Conservation (phyloP, 1,284 basidiomycete species). For the Ceratobasidium theobromae region DNA sequence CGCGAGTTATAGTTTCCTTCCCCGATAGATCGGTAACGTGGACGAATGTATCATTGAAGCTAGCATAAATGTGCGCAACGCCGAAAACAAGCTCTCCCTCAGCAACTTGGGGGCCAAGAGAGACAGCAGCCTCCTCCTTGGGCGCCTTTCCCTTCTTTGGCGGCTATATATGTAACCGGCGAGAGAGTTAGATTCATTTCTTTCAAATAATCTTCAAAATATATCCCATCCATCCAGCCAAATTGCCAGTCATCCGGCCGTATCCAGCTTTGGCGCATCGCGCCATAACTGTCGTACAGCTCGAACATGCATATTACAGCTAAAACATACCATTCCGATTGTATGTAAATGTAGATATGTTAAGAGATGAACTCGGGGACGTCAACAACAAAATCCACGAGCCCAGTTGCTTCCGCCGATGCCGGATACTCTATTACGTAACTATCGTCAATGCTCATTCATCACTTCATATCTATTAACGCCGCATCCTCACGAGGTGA, state of each 20-base stretch:
- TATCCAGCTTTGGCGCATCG: neutral
- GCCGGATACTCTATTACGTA: neutral
- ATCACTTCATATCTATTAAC: neutral
- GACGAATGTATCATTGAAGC: conserved; percentile 99
- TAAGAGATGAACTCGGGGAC: neutral
- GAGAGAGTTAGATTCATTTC: neutral
- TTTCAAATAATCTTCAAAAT: neutral
- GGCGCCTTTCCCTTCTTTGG: conserved; percentile 78
- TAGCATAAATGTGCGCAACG: conserved; percentile 95
- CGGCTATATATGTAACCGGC: conserved; percentile 55
- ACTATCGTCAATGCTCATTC: neutral
- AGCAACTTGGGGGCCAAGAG: conserved; percentile 90
- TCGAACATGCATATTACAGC: no score
- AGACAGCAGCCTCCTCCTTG: conserved; percentile 78
- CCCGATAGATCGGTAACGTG: conserved; percentile 99
- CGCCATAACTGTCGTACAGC: no score
- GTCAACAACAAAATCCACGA: neutral
- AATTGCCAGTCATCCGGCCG: neutral
- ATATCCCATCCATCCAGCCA: neutral
- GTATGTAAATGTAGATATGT: neutral
- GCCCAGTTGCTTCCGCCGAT: conserved; percentile 1
- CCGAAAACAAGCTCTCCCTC: conserved; percentile 96
- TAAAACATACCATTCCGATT: conserved; percentile 21
- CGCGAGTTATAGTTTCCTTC: conserved; percentile 98
- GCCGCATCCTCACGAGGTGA: no score